Evolutionary conservation across 1,284 basidiomycete genomes (phyloP), one percentile per base, ranked within the genome.

Genomic region (Exobasidium rhododendri): DNA sequence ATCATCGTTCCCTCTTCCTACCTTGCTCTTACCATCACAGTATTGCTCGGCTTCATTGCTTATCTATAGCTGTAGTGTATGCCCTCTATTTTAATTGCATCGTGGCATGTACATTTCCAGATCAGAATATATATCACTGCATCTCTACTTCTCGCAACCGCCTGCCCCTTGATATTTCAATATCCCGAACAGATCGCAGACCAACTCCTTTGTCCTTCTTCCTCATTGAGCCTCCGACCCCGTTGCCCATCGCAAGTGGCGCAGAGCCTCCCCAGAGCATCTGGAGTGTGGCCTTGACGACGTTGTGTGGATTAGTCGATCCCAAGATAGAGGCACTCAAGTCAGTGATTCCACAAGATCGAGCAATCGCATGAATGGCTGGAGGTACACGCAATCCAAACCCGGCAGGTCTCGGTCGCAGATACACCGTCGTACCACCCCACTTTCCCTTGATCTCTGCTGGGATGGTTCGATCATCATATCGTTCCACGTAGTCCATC

Each of bases 331-430:
- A 94, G 29, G 91, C 94, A 70, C 89, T 91, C 50, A 91, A 85
- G 81, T 98, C 94, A 79, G 91, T 90, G 82, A 97, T 91, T 11
- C 94, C 94, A 1, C 91, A 92, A 0, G 93, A 92, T 72, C 91
- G 89, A 74, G 94, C 85, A 56, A 98, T 85, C 53, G 83, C 81
- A 81, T 97, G 93, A 58, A 97, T 83, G 71, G 89, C 86, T 6
- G 91, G 92, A 68, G 94, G 92, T 74, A 91, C 92, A 68, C 89
- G 86, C 55, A 98, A 83, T 10, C 94, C 94, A 80, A 97, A 97
- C 2, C 94, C 94, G 29, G 81, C 77, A 2, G 94, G 94, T 57
- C 94, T 85, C 0, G 92, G 92, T 50, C 94, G 86, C 75, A 97
- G 82, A 66, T 89, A 85, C 65, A 97, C 85, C 66, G 85, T 85